Evolutionary conservation across 345 rosid species (phyloP), one percentile per base, ranked within the genome.

Genomic region (Bruguiera gymnorhiza): DNA sequence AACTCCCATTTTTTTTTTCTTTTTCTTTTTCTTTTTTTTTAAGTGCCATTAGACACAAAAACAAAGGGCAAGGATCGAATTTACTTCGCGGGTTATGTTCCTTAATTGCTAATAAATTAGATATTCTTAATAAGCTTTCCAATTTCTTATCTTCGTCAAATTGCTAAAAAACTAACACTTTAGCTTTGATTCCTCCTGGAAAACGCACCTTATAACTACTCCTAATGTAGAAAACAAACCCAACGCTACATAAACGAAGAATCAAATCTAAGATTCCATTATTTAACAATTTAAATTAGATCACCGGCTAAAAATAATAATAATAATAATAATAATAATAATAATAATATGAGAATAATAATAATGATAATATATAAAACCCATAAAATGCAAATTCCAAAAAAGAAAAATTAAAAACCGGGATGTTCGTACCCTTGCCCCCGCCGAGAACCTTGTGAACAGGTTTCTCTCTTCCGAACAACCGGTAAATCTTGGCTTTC

Each of bases 361-460:
- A 10, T 11, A 39, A 11, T 43, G 5, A 43, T 43, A 43, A 43
- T 43, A 13, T 13, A 5, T 13, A 43, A 43, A 43, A 43, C 50
- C 5, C 5, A 43, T 43, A 43, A 43, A 56, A n/a, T 55, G 13
- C 29, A 23, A 7, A 55, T 55, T 23, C 24, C 13, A 8, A 8
- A 55, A 19, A 6, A 21, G 26, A 54, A 54, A 54, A 2, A 8
- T 1, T 54, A 54, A 29, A 46, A 48, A 27, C 21, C 67, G 43
- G 59, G 62, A 64, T 56, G 18, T 57, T 20, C 86, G n/a, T 87
- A 93, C 98, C 81, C 57, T 90, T 93, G 68, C 98, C 98, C 58
- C 97, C 97, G n/a, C 95, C 98, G 65, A 93, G 80, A 66, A 88
- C 91, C 59, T 85, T 80, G 78, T 93, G 95, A 61, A 90, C 87